Percentiles rank a stretch among this genome's conserved stretches.
phyloP scores from a whole-genome alignment of 306 rosid species.

The Bauhinia variegata region DNA sequence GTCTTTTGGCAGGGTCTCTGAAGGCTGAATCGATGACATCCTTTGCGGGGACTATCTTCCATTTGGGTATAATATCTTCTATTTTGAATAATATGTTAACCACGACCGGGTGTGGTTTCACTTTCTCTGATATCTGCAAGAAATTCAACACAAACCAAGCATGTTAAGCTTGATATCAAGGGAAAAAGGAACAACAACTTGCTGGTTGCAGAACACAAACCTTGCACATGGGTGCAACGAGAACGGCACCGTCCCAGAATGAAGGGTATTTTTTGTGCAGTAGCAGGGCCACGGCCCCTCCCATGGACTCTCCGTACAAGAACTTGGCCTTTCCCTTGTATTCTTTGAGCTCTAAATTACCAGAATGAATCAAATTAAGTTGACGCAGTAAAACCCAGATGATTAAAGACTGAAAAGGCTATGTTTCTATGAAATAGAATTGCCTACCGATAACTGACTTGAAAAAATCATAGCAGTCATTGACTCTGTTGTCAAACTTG shows the following conservation, averaged over 20 bases:
- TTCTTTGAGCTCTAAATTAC: conserved; percentile 52
- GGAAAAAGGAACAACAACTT: background rate
- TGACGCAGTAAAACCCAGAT: background rate
- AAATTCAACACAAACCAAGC: conserved; percentile 14
- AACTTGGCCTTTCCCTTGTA: conserved; percentile 59
- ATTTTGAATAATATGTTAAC: conserved; percentile 56
- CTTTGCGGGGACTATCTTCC: conserved; percentile 86
- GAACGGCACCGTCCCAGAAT: conserved; percentile 85
- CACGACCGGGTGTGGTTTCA: conserved; percentile 74
- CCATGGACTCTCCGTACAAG: conserved; percentile 96
- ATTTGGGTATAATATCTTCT: conserved; percentile 73
- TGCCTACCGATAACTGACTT: conserved; percentile 64
- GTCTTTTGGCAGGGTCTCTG: conserved; percentile 70
- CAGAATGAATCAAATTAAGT: background rate
- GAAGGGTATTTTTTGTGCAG: conserved; percentile 70
- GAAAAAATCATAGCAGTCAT: conserved; percentile 64
- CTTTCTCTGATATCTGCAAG: conserved; percentile 77
- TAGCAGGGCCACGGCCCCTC: conserved; percentile 76
- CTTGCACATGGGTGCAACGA: conserved; percentile 96
- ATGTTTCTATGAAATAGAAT: background rate
- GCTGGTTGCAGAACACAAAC: no score
- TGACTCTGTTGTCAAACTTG: conserved; percentile 65
- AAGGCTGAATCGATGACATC: conserved; percentile 75
- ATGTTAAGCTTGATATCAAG: background rate
- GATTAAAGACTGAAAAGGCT: background rate